Conservation (phyloP, 2,329 filamentous ascomycete species). For the Hypoxylon sp. region DNA sequence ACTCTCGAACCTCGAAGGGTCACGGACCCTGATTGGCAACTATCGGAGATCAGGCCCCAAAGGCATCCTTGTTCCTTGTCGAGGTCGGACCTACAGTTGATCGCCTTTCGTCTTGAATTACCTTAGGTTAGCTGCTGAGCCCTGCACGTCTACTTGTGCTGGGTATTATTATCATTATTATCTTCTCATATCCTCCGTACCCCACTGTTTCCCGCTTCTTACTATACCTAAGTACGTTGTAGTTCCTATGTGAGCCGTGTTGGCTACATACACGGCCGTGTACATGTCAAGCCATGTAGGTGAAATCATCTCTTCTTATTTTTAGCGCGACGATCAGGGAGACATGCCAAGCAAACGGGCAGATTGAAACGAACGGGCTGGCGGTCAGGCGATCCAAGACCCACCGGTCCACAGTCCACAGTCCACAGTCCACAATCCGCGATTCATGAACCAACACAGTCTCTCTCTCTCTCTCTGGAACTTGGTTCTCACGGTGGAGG, state of each 20-base stretch:
- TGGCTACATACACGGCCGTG: neutral
- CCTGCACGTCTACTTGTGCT: neutral
- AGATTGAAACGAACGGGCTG: constrained; percentile 1
- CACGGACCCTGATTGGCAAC: constrained; percentile 33
- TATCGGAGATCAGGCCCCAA: constrained; percentile 34
- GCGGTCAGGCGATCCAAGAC: constrained; percentile 32
- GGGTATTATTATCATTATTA: neutral
- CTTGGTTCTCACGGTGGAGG: constrained; percentile 8
- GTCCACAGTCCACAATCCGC: neutral
- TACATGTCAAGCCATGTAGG: constrained; percentile 2
- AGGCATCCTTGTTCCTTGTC: constrained; percentile 19
- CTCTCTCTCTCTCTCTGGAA: neutral
- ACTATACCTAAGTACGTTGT: too few relatives aligned
- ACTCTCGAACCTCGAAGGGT: constrained; percentile 34
- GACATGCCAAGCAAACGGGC: constrained; percentile 1
- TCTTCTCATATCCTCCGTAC: constrained; percentile 14
- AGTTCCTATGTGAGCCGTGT: constrained; percentile 2
- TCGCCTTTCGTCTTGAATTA: constrained; percentile 4
- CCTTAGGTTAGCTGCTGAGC: neutral
- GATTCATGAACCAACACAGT: constrained; percentile 1
- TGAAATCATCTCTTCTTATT: constrained; percentile 6
- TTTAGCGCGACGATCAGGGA: constrained; percentile 24
- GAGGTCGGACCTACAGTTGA: constrained; percentile 11
- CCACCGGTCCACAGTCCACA: constrained; percentile 21
- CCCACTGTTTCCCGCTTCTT: constrained; percentile 38